Percentiles rank a stretch among this genome's conserved stretches.
phyloP scores from a whole-genome alignment of 2,329 filamentous ascomycete genomes.

The Aurifilum marmelostoma region DNA sequence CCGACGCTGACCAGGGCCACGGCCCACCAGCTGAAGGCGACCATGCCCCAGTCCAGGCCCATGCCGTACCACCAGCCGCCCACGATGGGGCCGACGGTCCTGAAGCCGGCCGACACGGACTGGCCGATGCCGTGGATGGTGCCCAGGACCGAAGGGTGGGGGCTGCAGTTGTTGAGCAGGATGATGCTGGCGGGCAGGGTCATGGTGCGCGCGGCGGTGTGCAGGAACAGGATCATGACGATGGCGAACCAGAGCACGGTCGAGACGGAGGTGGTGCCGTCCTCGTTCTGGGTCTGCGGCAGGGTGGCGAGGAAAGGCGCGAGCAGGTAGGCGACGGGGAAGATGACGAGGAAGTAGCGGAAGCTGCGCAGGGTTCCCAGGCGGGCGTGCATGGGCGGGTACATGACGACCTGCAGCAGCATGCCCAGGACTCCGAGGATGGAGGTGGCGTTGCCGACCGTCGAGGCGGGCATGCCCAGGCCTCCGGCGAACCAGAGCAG shows the following conservation, averaged over 20 bases:
- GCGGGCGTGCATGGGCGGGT: conserved; percentile 65
- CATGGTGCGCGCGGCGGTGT: conserved; percentile 76
- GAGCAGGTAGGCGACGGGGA: conserved; percentile 68
- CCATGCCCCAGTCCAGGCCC: conserved; percentile 49
- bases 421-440: conserved; percentile 72
- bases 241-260: conserved; percentile 58
- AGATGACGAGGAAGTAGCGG: conserved; percentile 65
- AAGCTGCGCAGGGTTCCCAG: conserved; percentile 71
- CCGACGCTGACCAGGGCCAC: conserved; percentile 54
- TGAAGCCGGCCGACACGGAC: conserved; percentile 53
- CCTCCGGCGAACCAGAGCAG: conserved; percentile 65
- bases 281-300: conserved; percentile 41
- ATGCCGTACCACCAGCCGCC: conserved; percentile 54
- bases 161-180: conserved; percentile 63
- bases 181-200: conserved; percentile 62
- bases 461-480: conserved; percentile 66
- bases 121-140: conserved; percentile 60
- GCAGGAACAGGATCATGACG: conserved; percentile 64
- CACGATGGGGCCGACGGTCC: conserved; percentile 54
- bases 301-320: conserved; percentile 69
- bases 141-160: conserved; percentile 60
- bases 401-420: conserved; percentile 68
- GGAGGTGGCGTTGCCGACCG: conserved; percentile 70
- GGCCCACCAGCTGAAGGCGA: conserved; percentile 53
- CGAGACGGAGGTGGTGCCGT: conserved; percentile 24